phyloP scores from a whole-genome alignment of 1,139 yeast genomes.

The Maudiozyma humilis region DNA sequence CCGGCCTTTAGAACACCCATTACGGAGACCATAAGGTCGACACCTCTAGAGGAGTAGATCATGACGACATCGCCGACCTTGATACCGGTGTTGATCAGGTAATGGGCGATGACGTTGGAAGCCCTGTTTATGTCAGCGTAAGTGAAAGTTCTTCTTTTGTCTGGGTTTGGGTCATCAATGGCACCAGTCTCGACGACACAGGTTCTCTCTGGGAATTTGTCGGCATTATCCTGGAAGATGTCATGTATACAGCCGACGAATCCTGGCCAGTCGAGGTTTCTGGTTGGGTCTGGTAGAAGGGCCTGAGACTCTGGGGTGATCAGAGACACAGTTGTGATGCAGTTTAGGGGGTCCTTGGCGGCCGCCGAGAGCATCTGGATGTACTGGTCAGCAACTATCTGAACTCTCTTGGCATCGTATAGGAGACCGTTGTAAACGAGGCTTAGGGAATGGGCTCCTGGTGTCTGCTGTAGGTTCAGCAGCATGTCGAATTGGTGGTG shows the following conservation, averaged over 20 bases:
- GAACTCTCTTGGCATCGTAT: constrained; percentile 62
- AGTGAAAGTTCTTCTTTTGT: constrained; percentile 56
- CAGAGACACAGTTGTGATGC: constrained; percentile 56
- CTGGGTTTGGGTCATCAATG: constrained; percentile 42
- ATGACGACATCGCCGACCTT: constrained; percentile 88
- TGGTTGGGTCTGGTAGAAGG: constrained; percentile 78
- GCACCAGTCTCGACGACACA: constrained; percentile 89
- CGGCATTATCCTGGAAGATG: constrained; percentile 80
- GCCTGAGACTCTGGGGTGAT: constrained; percentile 54
- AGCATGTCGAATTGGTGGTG: constrained; percentile 26
- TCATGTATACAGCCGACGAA: constrained; percentile 95
- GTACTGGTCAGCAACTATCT: constrained; percentile 66
- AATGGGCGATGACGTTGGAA: constrained; percentile 90
- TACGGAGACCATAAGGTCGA: constrained; percentile 90
- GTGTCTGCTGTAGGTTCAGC: constrained; percentile 17
- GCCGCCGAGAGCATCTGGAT: constrained; percentile 41
- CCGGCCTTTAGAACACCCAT: constrained; percentile 98
- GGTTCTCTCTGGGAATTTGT: constrained; percentile 68
- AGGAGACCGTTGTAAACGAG: constrained; percentile 61
- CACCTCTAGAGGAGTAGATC: constrained; percentile 97
- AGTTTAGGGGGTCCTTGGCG: constrained; percentile 32
- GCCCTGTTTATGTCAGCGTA: constrained; percentile 85
- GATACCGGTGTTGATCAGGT: constrained; percentile 72
- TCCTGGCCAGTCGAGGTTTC: constrained; percentile 80
- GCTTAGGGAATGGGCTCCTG: constrained; percentile 12